These are phyloP conservation scores for Grosmannia penicillata DNA, from an alignment of 2,329 filamentous ascomycete species.

Conservation along the genomic window DNA sequence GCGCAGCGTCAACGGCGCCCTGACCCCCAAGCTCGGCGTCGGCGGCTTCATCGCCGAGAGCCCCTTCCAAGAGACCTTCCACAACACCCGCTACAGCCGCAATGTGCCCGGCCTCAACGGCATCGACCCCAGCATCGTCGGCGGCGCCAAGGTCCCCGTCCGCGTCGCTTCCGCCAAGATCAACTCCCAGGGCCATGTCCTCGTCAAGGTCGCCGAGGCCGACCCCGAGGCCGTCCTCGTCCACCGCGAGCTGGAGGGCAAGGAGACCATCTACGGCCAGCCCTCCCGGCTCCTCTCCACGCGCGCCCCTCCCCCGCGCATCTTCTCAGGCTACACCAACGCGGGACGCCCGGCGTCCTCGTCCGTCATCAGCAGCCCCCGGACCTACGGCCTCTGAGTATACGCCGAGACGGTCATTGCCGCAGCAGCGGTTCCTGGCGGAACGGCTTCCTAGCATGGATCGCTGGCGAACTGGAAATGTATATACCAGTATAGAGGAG, in stretches of 20 bases:
- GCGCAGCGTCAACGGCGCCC: conserved; percentile 13
- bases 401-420: neutral
- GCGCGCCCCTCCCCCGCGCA: too few species aligned
- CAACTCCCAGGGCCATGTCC: conserved; percentile 34
- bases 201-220: conserved; percentile 27
- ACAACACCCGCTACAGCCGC: conserved; percentile 16
- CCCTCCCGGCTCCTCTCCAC: conserved; percentile 7
- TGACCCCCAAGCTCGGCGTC: conserved; percentile 32
- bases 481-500: neutral
- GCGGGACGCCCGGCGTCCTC: too few species aligned
- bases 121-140: conserved; percentile 30
- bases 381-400: conserved; percentile 21
- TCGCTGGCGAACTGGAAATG: too few species aligned
- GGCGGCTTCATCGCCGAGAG: conserved; percentile 36
- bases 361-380: conserved; percentile 19
- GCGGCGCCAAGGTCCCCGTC: conserved; percentile 41
- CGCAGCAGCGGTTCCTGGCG: too few species aligned
- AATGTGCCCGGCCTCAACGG: conserved; percentile 19
- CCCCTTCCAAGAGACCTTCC: conserved; percentile 26
- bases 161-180: conserved; percentile 27
- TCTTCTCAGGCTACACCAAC: too few species aligned
- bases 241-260: conserved; percentile 27
- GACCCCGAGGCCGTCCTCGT: conserved; percentile 25
- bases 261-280: conserved; percentile 19
- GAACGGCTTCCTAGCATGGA: too few species aligned